Evolutionary conservation across 139 green algal species (phyloP), one percentile per base, ranked within the genome.

Genomic region (Klebsormidium nitens): DNA sequence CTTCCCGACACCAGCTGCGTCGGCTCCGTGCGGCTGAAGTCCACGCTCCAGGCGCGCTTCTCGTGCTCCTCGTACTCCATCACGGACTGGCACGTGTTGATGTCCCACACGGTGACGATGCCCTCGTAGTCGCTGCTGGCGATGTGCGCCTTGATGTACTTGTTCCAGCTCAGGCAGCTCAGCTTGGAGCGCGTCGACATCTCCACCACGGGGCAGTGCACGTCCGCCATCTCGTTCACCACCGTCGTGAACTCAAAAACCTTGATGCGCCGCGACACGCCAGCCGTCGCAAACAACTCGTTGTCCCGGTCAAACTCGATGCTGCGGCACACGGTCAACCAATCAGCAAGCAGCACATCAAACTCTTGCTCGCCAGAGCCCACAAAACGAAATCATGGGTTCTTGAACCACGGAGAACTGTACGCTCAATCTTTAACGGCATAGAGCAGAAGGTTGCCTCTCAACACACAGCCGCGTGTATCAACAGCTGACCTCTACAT

Each of bases 61-160:
- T 95, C 90, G 59, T 96, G 92, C 70, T 96, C 90, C 0, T 89
- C 89, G n/a, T 91, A 85, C 42, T 88, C 86, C 29, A 90, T 65
- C 0, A 93, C 59, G 17, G 69, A 64, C 5, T 68, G 63, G 28
- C 71, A 52, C 17, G 72, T 80, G 62, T 64, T 38, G 62, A 59
- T 3, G 68, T 92, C 87, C 85, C 85, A 92, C 48, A 93, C 71
- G 2, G 76, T 79, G 17, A 91, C 76, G 23, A 84, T 74, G 32
- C 88, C 91, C 61, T 96, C 91, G 64, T 96, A 96, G 74, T 96
- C 90, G 11, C 70, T 80, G 55, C 60, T 81, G 1, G 85, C 85
- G 29, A 95, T 64, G 29, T 88, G 83, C 19, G 52, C 55, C 63
- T 84, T 82, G n/a, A 91, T 47, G 66, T 66, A 91, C 0, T 80